phyloP scores from a whole-genome alignment of 75 land plant species.

The Sequoiadendron giganteum region DNA sequence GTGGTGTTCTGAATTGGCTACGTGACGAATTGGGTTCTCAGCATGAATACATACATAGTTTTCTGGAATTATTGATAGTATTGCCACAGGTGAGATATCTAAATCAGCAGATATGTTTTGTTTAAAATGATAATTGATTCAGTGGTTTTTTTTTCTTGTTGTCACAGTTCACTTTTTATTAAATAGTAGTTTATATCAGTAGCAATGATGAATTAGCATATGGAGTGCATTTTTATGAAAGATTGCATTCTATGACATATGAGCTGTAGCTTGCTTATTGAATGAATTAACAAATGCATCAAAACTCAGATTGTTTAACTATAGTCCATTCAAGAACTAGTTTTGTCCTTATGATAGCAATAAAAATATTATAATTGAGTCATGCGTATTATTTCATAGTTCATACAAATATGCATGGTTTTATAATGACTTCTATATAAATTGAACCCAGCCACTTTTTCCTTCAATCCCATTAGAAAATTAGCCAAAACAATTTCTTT shows the following conservation, averaged over 20 bases:
- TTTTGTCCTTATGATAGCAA: not conserved
- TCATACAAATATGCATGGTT: not conserved
- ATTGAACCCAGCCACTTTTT: not conserved
- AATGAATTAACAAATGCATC: not conserved
- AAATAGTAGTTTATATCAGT: not conserved
- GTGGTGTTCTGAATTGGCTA: conserved; percentile 85
- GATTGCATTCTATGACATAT: not conserved
- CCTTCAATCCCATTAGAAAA: not conserved
- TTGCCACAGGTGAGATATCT: conserved; percentile 77
- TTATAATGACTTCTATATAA: not conserved
- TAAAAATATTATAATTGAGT: not conserved
- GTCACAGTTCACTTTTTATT: not conserved
- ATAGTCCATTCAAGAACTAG: not conserved
- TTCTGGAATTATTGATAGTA: conserved; percentile 80
- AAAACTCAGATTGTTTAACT: not conserved
- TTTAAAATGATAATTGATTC: not conserved
- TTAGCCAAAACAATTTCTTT: no score
- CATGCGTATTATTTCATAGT: not conserved
- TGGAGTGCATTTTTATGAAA: not conserved
- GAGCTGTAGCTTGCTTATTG: not conserved
- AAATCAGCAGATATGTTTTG: not conserved
- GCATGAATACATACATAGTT: conserved; percentile 59
- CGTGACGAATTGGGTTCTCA: conserved; percentile 68
- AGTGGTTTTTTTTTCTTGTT: not conserved
- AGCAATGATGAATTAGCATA: not conserved